Percentiles rank a stretch among this genome's conserved stretches.
phyloP scores from a whole-genome alignment of 441 rosid genomes.

The Biscutella laevigata region DNA sequence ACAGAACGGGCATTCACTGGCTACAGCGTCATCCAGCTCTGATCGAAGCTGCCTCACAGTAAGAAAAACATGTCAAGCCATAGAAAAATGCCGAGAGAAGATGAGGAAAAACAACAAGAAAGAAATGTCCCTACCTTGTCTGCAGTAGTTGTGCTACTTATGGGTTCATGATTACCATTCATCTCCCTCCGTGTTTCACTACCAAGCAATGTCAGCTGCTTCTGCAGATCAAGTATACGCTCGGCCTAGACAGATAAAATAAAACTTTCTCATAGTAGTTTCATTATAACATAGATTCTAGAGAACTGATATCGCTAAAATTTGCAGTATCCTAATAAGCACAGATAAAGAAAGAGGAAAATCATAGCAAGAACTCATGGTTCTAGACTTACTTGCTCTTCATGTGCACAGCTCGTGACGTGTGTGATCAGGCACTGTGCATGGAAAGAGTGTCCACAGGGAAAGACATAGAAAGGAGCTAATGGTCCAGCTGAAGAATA shows the following conservation, averaged over 20 bases:
- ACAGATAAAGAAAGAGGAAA: not conserved
- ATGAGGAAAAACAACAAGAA: not conserved
- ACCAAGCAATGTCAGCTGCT: constrained; percentile 76
- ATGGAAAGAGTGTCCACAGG: constrained; percentile 93
- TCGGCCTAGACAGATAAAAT: constrained; percentile 52
- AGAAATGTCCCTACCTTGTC: constrained; percentile 53
- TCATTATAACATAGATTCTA: not conserved
- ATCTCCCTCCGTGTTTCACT: constrained; percentile 58
- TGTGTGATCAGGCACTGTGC: constrained; percentile 84
- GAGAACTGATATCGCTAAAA: not conserved
- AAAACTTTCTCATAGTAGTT: not conserved
- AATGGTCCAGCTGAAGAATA: constrained; percentile 71
- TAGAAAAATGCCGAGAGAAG: not conserved
- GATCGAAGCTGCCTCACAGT: constrained; percentile 62
- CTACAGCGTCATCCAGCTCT: constrained; percentile 88
- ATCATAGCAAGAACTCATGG: constrained; percentile 4
- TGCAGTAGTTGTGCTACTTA: constrained; percentile 50
- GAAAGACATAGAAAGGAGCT: constrained; percentile 94
- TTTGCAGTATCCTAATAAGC: not conserved
- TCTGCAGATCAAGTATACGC: constrained; percentile 74
- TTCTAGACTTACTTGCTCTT: constrained; percentile 52
- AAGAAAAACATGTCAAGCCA: constrained; percentile 16
- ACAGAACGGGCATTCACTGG: constrained; percentile 91
- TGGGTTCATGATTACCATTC: constrained; percentile 54
- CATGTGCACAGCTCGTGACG: constrained; percentile 72